phyloP scores from a whole-genome alignment of 139 green algal genomes.

The Zygnema cylindricum region DNA sequence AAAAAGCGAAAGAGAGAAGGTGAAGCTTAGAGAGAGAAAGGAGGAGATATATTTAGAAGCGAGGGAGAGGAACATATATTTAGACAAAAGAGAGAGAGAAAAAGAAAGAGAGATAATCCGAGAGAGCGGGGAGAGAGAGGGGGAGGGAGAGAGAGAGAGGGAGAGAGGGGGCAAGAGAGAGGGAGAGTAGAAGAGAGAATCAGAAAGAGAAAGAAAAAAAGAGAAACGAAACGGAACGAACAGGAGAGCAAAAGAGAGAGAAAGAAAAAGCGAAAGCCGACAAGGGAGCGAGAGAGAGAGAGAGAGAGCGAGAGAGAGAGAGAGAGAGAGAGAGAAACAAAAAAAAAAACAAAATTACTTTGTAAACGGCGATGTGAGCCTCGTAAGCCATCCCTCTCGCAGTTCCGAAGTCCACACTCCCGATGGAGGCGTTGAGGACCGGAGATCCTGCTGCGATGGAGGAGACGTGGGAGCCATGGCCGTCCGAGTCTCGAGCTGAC shows the following conservation, averaged over 20 bases:
- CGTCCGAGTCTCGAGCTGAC: conserved; percentile 13
- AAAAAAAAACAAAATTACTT: not conserved
- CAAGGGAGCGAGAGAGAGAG: not conserved
- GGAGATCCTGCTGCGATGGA: not conserved
- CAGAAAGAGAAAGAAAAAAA: too few relatives aligned
- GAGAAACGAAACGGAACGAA: not conserved
- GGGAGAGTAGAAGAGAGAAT: not conserved
- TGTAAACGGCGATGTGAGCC: conserved; percentile 35
- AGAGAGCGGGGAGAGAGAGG: too few relatives aligned
- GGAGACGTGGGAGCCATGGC: conserved; percentile 35
- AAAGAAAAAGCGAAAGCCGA: not conserved
- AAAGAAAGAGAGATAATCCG: conserved; percentile 1
- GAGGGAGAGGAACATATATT: too few relatives aligned
- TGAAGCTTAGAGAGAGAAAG: too few relatives aligned
- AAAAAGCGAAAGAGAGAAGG: not conserved
- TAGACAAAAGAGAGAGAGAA: too few relatives aligned
- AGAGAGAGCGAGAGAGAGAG: not conserved
- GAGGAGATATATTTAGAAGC: too few relatives aligned
- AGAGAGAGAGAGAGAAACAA: not conserved
- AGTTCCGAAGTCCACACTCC: conserved; percentile 8
- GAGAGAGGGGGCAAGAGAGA: not conserved
- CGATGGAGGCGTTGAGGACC: not conserved
- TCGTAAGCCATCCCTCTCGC: conserved; percentile 5
- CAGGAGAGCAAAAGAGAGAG: not conserved
- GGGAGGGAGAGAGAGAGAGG: not conserved